Evolutionary conservation across 768 basidiomycete genomes (phyloP).

Genomic region (Daedaleopsis nitida): DNA sequence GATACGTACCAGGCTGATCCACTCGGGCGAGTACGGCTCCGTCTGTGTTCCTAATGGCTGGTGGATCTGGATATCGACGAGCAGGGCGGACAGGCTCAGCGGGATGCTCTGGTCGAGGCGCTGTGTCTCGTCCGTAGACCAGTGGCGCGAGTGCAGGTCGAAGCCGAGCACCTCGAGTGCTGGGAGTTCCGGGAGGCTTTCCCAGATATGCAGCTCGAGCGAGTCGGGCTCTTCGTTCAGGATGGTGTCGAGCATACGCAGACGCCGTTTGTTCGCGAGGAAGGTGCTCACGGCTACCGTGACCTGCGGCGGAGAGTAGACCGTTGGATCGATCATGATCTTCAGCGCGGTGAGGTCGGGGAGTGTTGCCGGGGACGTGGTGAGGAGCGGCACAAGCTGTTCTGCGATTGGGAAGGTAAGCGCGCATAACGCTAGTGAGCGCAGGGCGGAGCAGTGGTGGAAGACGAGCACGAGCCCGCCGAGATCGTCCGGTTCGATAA

Average conservation of each 20-base stretch:
- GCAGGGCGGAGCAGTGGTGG: conserved; percentile 9
- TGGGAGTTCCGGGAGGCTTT: background rate
- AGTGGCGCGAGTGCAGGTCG: background rate
- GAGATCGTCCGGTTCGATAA: background rate
- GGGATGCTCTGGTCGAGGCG: background rate
- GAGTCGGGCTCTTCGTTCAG: background rate
- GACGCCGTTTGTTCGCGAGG: conserved; percentile 1
- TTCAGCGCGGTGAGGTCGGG: conserved; percentile 13
- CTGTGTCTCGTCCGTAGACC: background rate
- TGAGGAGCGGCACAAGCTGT: background rate
- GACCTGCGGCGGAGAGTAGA: background rate
- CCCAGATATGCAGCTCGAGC: background rate
- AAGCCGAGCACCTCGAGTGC: background rate
- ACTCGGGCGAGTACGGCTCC: background rate
- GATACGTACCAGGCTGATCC: conserved; percentile 1
- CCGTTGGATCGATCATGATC: background rate
- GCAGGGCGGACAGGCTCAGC: background rate
- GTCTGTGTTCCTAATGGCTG: background rate
- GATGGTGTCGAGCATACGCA: background rate
- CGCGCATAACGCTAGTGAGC: background rate
- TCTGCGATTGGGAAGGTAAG: background rate
- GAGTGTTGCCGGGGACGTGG: background rate
- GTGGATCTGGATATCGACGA: background rate
- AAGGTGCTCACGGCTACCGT: background rate
- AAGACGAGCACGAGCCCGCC: conserved; percentile 7